These are phyloP conservation scores for Acorus gramineus DNA, from an alignment of 106 monocot genomes.

Conservation along the genomic window DNA sequence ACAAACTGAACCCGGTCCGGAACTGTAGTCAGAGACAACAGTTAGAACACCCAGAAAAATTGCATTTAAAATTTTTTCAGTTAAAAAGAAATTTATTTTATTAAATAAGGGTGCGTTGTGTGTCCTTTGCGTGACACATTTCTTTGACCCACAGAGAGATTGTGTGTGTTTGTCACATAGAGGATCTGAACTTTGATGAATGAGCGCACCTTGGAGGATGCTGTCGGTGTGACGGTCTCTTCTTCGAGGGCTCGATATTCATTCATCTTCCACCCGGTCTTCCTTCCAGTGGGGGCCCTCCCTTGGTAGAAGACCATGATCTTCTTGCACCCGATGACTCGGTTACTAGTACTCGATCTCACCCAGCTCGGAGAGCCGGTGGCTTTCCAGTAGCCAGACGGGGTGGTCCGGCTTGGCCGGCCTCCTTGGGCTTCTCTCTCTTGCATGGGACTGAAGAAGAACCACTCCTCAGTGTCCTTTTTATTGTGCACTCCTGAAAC, in stretches of 20 bases:
- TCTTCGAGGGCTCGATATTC: slow-evolving; percentile 47
- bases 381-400: slow-evolving; percentile 81
- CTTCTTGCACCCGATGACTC: slow-evolving; percentile 45
- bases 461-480: slow-evolving; percentile 54
- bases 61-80: too few relatives aligned
- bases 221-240: not conserved
- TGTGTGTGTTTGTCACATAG: too few relatives aligned
- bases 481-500: slow-evolving; percentile 22
- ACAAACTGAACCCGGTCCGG: too few relatives aligned
- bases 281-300: slow-evolving; percentile 37
- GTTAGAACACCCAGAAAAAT: too few relatives aligned
- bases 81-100: too few relatives aligned
- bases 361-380: slow-evolving; percentile 49
- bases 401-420: slow-evolving; percentile 48
- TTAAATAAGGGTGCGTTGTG: too few relatives aligned
- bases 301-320: slow-evolving; percentile 80
- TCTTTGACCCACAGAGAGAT: too few relatives aligned
- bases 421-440: slow-evolving; percentile 60
- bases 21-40: too few relatives aligned
- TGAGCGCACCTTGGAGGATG: not conserved
- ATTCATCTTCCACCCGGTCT: slow-evolving; percentile 79
- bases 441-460: slow-evolving; percentile 76
- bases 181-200: too few relatives aligned
- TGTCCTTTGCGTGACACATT: too few relatives aligned
- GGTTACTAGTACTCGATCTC: slow-evolving; percentile 11